These are phyloP conservation scores for Kwoniella dendrophila DNA, from an alignment of 768 basidiomycete genomes.

Conservation along the genomic window DNA sequence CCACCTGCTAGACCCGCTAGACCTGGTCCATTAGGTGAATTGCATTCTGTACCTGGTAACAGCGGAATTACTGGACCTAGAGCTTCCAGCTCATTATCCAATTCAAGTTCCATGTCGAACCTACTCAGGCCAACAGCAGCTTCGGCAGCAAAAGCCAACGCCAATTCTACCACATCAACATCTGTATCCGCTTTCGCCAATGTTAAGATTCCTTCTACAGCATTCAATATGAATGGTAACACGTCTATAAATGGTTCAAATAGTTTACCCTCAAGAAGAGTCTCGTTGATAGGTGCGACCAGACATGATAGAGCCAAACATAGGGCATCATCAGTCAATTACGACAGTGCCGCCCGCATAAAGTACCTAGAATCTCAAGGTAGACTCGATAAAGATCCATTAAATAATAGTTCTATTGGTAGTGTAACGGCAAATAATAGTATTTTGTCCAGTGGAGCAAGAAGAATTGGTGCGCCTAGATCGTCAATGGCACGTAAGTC, in stretches of 20 bases:
- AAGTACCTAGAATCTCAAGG: too few relatives aligned
- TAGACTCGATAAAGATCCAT: conserved; percentile 4
- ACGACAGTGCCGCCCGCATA: too few relatives aligned
- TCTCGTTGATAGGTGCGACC: conserved; percentile 24
- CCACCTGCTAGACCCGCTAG: conserved; percentile 20
- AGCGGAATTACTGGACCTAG: background rate
- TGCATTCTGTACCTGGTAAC: conserved; percentile 6
- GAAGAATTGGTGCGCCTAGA: conserved; percentile 4
- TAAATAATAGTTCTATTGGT: conserved; percentile 7
- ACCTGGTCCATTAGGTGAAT: conserved; percentile 23
- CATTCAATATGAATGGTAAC: background rate
- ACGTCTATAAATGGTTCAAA: background rate
- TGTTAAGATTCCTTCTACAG: conserved; percentile 14
- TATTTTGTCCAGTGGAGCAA: conserved; percentile 23
- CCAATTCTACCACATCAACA: background rate
- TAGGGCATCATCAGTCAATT: conserved; percentile 4
- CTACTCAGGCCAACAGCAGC: conserved; percentile 28
- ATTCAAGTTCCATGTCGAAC: conserved; percentile 21
- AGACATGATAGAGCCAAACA: conserved; percentile 24
- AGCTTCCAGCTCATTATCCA: conserved; percentile 1
- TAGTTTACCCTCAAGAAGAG: conserved; percentile 15
- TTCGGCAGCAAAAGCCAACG: conserved; percentile 19
- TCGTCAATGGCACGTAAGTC: conserved; percentile 18
- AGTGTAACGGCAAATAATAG: conserved; percentile 15
- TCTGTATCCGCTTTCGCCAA: conserved; percentile 6